Conservation (phyloP, 345 rosid species). For the Ceriops zippeliana region DNA sequence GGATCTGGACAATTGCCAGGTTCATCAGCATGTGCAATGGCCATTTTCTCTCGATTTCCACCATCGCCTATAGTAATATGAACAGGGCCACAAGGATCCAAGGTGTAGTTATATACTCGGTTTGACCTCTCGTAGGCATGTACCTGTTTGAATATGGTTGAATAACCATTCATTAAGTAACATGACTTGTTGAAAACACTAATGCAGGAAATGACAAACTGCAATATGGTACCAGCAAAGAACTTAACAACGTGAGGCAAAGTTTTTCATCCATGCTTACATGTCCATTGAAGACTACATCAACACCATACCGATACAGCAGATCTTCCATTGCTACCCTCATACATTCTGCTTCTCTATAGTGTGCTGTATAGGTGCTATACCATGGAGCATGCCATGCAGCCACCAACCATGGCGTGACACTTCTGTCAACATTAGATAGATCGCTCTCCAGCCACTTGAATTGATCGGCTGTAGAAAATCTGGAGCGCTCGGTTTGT, state of each 20-base stretch:
- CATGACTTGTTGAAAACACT: no score
- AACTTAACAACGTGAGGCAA: no score
- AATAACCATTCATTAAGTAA: no score
- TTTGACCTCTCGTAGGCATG: constrained; percentile 94
- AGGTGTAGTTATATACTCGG: constrained; percentile 68
- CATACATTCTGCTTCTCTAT: constrained; percentile 91
- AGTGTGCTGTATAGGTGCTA: constrained; percentile 67
- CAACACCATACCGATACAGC: constrained; percentile 54
- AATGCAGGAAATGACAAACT: no score
- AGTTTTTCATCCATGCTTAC: constrained; percentile 26
- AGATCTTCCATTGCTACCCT: constrained; percentile 72
- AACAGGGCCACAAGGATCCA: constrained; percentile 83
- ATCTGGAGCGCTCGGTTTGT: constrained; percentile 6
- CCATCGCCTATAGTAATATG: constrained; percentile 77
- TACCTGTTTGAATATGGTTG: constrained; percentile 39
- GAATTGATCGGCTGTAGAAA: constrained; percentile 63
- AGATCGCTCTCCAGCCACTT: constrained; percentile 74
- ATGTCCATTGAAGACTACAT: constrained; percentile 77
- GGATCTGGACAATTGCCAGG: constrained; percentile 76
- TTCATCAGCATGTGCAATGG: constrained; percentile 70
- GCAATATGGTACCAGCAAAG: no score
- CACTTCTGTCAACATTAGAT: constrained; percentile 47
- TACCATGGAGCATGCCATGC: constrained; percentile 92
- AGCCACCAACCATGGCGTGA: constrained; percentile 89
- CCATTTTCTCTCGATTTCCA: constrained; percentile 65